Evolutionary conservation across 495 filamentous ascomycete genomes (phyloP).

Genomic region (Aspergillus avenaceus): DNA sequence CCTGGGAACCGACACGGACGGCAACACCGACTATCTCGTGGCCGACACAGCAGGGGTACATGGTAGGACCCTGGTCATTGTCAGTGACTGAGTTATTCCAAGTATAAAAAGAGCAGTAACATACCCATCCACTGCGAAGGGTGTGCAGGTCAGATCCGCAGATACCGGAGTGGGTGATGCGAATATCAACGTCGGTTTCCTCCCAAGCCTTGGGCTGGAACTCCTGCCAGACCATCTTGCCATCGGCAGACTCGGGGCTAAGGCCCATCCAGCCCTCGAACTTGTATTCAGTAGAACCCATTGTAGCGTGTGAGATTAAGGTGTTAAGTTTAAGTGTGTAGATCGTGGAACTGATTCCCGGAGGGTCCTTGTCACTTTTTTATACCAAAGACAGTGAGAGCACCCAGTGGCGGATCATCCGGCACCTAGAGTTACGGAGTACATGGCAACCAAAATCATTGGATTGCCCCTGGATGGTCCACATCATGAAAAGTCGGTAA

Average conservation of each 20-base stretch:
- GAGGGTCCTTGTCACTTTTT: neutral
- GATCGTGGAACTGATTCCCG: neutral
- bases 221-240: conserved; percentile 64
- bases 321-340: neutral
- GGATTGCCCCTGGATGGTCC: neutral
- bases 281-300: conserved; percentile 20
- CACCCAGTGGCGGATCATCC: neutral
- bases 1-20: conserved; percentile 62
- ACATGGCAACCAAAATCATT: too few species aligned
- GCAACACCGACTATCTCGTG: conserved; percentile 74
- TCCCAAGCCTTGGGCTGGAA: conserved; percentile 70
- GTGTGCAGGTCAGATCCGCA: conserved; percentile 56
- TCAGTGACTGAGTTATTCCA: neutral
- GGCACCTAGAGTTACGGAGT: too few species aligned
- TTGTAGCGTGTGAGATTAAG: neutral
- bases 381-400: neutral
- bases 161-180: conserved; percentile 19
- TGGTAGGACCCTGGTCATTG: neutral
- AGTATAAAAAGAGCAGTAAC: neutral
- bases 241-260: conserved; percentile 42
- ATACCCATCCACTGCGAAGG: conserved; percentile 58
- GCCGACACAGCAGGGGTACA: conserved; percentile 63
- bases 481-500: neutral
- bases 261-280: conserved; percentile 73
- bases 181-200: conserved; percentile 57